Evolutionary conservation across 2,329 filamentous ascomycete genomes (phyloP).

Genomic region (Mycosphaerella sp.): DNA sequence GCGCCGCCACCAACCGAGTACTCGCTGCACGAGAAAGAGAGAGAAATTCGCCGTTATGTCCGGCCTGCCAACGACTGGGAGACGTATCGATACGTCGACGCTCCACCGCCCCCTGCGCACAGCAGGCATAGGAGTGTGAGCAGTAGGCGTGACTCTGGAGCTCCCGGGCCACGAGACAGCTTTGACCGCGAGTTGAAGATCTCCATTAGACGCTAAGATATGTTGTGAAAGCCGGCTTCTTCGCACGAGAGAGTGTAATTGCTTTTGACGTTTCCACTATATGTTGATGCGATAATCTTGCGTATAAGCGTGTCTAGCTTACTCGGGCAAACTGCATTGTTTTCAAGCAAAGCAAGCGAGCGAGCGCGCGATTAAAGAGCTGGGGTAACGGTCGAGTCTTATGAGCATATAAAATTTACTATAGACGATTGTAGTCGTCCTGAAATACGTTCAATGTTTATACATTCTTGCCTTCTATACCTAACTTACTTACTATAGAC

Average conservation of each 20-base stretch:
- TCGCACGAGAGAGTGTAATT: not conserved
- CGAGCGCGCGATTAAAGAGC: too few species aligned
- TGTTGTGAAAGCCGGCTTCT: not conserved
- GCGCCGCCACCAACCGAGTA: slow-evolving; percentile 29
- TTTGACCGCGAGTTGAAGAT: slow-evolving; percentile 11
- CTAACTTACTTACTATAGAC: too few species aligned
- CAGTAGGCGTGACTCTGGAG: slow-evolving; percentile 7
- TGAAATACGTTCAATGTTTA: not conserved
- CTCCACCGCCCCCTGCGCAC: slow-evolving; percentile 21
- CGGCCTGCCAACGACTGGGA: slow-evolving; percentile 36
- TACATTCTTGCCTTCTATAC: not conserved
- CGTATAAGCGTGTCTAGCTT: not conserved
- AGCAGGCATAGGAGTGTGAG: slow-evolving; percentile 22
- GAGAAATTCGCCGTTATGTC: slow-evolving; percentile 38
- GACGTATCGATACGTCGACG: slow-evolving; percentile 43
- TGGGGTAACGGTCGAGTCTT: not conserved
- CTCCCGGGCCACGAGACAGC: slow-evolving; percentile 2
- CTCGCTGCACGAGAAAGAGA: slow-evolving; percentile 41
- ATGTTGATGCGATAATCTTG: not conserved
- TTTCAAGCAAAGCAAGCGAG: not conserved
- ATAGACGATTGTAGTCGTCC: not conserved
- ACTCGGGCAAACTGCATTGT: not conserved
- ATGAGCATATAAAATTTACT: not conserved
- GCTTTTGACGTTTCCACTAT: not conserved
- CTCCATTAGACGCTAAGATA: slow-evolving; percentile 8